Base-by-base conservation (phyloP, 768 basidiomycete genomes). In the Lactarius vividus region DNA sequence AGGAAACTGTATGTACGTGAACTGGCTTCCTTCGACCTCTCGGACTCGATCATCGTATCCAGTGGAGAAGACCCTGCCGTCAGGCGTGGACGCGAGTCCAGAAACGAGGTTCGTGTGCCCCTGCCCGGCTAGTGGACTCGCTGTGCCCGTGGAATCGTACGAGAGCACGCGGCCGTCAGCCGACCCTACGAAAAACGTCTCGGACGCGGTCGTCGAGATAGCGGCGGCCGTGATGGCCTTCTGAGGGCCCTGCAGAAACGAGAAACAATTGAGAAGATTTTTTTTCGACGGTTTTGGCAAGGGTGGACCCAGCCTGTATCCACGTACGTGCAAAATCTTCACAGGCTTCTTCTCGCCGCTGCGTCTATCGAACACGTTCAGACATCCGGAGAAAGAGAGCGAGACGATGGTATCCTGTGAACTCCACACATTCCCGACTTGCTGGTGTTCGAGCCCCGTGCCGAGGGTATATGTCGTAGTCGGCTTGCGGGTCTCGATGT, bases 371-470 rank as follows among this genome's bases (percentile, higher is more conserved):
- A 96, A 86, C 18, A 96, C 74, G 71, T 89, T 92, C 62, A 98
- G 79, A 62, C 86, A 84, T 16, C 96, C 94, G 0, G 85, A 87
- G 70, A 96, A 77, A 0, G 94, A 94, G 31, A 98, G 78, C 4
- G 93, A 95, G 42, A 93, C 86, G 60, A 97, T 85, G 64, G 85
- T 83, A 61, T 81, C 81, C 37, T 84, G 79, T 49, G 83, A 85
- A 60, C 81, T 88, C 92, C 93, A 97, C n/a, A 85, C 84, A 69
- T 89, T 91, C 33, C 96, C 96, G 31, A 92, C 81, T 79, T 98
- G 96, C 73, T 98, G 96, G 70, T 90, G 77, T 33, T 81, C 78
- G 33, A 96, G 77, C n/a, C 86, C 89, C 40, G 85, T 76, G 13
- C 92, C 94, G 23, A 95, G 75, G 1, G 81, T 83, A 87, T 90